These are phyloP conservation scores for Juncus inflexus DNA, from an alignment of 176 grass and related monocot genomes.

Conservation along the genomic window DNA sequence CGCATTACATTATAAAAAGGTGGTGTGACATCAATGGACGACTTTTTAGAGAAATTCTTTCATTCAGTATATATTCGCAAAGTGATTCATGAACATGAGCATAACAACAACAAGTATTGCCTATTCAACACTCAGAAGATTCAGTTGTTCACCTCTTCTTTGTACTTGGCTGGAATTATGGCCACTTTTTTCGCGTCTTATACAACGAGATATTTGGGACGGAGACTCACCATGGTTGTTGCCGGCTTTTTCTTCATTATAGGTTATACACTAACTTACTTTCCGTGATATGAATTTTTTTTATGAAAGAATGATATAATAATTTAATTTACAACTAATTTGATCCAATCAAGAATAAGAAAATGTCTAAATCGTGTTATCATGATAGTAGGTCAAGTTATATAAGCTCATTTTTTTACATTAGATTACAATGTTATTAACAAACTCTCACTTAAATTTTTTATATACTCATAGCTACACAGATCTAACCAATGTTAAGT, in stretches of 20 bases:
- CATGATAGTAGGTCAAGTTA: no score
- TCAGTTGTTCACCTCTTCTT: conserved; percentile 31
- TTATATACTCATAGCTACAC: no score
- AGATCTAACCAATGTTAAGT: no score
- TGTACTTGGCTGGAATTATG: conserved; percentile 25
- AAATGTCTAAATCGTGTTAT: no score
- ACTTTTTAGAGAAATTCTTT: conserved; percentile 28
- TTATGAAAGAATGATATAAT: no score
- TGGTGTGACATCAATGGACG: conserved; percentile 32
- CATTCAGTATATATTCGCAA: conserved; percentile 11
- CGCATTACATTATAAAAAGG: conserved; percentile 15
- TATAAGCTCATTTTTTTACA: no score
- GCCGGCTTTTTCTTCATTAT: conserved; percentile 27
- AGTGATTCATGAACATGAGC: not conserved
- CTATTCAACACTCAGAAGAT: conserved; percentile 18
- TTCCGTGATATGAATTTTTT: no score
- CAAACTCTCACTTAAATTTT: no score
- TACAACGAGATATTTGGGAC: conserved; percentile 23
- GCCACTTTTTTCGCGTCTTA: conserved; percentile 34
- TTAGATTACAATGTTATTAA: no score
- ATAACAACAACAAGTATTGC: conserved; percentile 12
- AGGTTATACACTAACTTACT: no score
- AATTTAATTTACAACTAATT: no score
- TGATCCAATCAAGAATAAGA: no score
- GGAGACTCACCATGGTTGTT: conserved; percentile 22